phyloP scores from a whole-genome alignment of 176 grass and related monocot species.

The Panicum miliaceum region DNA sequence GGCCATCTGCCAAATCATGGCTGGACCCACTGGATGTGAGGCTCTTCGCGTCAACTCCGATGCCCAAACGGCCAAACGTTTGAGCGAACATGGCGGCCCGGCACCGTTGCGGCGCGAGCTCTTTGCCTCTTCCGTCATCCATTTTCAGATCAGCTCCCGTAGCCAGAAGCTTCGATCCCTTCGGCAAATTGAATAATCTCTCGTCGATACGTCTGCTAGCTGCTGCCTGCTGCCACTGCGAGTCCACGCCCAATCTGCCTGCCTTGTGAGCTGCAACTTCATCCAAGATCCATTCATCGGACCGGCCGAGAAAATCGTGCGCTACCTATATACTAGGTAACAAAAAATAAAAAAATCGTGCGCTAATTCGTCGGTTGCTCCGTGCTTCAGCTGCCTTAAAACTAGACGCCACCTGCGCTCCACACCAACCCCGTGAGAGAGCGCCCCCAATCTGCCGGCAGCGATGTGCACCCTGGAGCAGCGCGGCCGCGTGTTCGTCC shows the following conservation, averaged over 20 bases:
- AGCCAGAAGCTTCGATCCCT: background rate
- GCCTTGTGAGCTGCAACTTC: background rate
- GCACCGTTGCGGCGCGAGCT: too few relatives aligned
- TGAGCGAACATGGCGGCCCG: background rate
- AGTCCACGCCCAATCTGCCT: background rate
- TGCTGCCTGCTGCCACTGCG: background rate
- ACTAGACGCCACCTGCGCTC: background rate
- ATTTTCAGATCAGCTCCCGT: background rate
- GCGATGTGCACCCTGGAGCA: slow-evolving; percentile 80
- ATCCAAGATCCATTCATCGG: background rate
- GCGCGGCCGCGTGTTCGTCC: slow-evolving; percentile 80
- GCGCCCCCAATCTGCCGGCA: background rate
- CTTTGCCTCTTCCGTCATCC: background rate
- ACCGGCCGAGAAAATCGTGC: background rate
- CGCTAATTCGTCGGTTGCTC: background rate
- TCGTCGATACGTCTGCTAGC: background rate
- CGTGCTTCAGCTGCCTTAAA: background rate
- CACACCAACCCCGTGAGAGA: background rate
- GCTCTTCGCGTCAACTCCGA: too few relatives aligned
- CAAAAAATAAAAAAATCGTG: background rate
- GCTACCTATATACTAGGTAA: too few relatives aligned
- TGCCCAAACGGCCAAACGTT: background rate
- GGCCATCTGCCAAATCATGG: too few relatives aligned
- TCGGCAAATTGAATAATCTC: background rate
- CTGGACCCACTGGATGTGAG: too few relatives aligned